These are phyloP conservation scores for Allomyces macrogynus DNA, from an alignment of 192 early-diverging fungal species.

Conservation along the genomic window DNA sequence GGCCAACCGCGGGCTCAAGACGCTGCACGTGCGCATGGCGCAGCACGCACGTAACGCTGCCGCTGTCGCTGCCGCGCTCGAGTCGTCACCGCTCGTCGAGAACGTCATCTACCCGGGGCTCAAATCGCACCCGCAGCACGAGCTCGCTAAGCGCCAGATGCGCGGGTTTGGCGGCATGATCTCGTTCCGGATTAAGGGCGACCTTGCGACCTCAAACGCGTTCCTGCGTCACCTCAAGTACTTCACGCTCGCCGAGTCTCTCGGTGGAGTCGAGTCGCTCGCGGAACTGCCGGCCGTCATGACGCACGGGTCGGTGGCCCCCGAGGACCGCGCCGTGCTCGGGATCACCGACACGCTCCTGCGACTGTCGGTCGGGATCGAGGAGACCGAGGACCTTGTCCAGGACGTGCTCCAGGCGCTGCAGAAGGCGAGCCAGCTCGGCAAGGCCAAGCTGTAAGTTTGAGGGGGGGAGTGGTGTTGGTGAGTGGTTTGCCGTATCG, in stretches of 20 bases:
- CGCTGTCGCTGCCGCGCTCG: conserved; percentile 59
- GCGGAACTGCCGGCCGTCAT: conserved; percentile 86
- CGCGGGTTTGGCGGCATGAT: conserved; percentile 94
- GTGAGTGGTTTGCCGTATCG: too few species aligned
- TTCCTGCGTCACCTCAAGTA: conserved; percentile 61
- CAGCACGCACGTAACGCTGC: conserved; percentile 72
- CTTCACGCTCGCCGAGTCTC: conserved; percentile 87
- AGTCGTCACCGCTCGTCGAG: conserved; percentile 45
- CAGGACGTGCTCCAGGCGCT: conserved; percentile 54
- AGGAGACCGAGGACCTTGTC: conserved; percentile 72
- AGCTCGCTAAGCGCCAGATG: conserved; percentile 68
- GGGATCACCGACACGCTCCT: conserved; percentile 89
- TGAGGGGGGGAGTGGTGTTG: background rate
- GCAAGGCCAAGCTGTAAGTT: conserved; percentile 1
- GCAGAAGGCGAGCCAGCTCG: conserved; percentile 14
- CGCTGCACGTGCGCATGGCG: conserved; percentile 83
- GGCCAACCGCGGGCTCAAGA: conserved; percentile 87
- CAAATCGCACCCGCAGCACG: conserved; percentile 74
- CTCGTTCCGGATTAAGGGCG: conserved; percentile 74
- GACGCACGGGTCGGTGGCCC: conserved; percentile 80
- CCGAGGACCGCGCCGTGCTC: conserved; percentile 60
- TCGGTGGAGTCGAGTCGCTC: conserved; percentile 88
- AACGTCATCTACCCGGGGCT: conserved; percentile 90
- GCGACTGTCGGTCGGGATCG: conserved; percentile 79
- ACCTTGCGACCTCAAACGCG: conserved; percentile 52